Evolutionary conservation across 768 basidiomycete species (phyloP).

Genomic region (Thelephora ganbajun): DNA sequence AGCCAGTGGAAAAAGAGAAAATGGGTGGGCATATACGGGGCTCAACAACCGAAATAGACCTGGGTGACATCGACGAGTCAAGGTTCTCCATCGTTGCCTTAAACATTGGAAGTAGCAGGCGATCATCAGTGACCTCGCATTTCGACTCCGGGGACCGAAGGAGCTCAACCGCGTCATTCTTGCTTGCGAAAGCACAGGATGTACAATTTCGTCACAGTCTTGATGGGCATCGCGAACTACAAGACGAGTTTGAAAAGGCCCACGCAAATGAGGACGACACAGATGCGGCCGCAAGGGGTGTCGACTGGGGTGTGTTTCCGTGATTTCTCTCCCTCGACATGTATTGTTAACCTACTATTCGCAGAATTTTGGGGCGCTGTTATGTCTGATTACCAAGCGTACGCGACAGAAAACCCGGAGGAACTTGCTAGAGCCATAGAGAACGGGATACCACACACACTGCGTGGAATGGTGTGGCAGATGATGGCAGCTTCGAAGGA

Average conservation of each 20-base stretch:
- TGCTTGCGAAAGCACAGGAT: conserved; percentile 30
- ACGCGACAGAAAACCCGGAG: conserved; percentile 67
- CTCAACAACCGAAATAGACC: conserved; percentile 44
- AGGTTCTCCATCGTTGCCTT: conserved; percentile 41
- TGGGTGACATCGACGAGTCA: conserved; percentile 39
- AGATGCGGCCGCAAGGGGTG: conserved; percentile 23
- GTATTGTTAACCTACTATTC: conserved; percentile 5
- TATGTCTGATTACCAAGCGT: conserved; percentile 83
- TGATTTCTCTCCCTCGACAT: conserved; percentile 1
- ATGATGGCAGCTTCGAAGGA: conserved; percentile 97
- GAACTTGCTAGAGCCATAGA: conserved; percentile 84
- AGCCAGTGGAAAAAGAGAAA: background rate
- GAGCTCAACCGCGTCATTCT: conserved; percentile 43
- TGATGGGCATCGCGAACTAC: conserved; percentile 57
- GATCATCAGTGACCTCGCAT: conserved; percentile 13
- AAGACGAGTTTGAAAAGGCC: conserved; percentile 61
- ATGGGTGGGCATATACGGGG: conserved; percentile 9
- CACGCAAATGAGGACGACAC: conserved; percentile 35
- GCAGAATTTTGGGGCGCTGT: conserved; percentile 93
- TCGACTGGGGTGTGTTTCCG: conserved; percentile 61
- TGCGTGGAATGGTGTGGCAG: conserved; percentile 95
- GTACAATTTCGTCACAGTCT: conserved; percentile 30
- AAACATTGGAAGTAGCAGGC: conserved; percentile 19
- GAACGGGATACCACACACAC: conserved; percentile 73
- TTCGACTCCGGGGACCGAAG: conserved; percentile 35